These are phyloP conservation scores for Erythrobasidium yunnanense DNA, from an alignment of 768 basidiomycete species.

Conservation along the genomic window DNA sequence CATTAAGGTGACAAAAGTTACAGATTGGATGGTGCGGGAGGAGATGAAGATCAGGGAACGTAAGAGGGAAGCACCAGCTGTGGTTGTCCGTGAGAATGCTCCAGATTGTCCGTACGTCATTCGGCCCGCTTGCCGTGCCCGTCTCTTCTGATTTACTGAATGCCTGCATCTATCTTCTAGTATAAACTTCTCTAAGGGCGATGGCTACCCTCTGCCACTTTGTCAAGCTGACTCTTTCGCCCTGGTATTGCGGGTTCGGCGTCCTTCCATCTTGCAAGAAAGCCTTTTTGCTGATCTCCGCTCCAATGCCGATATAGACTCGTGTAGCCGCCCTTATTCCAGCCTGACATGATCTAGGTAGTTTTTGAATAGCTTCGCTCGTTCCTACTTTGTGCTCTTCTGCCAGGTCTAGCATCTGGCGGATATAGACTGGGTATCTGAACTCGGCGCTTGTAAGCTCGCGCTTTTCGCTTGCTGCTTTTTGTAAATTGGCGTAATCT, in stretches of 20 bases:
- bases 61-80: too few species aligned
- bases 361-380: not conserved
- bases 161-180: too few species aligned
- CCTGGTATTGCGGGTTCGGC: constrained; percentile 4
- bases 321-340: constrained; percentile 20
- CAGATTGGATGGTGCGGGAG: too few species aligned
- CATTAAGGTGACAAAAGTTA: too few species aligned
- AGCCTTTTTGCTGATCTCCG: constrained; percentile 13
- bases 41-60: too few species aligned
- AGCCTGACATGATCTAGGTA: constrained; percentile 4
- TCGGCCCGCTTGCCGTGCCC: too few species aligned
- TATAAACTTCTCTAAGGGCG: constrained; percentile 18
- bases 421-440: constrained; percentile 6
- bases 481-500: not conserved
- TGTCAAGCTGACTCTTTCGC: constrained; percentile 3
- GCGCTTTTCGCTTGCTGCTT: not conserved
- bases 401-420: constrained; percentile 5
- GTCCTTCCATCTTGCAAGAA: constrained; percentile 1
- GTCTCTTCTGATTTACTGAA: too few species aligned
- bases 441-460: not conserved
- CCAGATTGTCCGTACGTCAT: too few species aligned
- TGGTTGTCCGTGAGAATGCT: too few species aligned
- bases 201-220: constrained; percentile 13
- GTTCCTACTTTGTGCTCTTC: constrained; percentile 16
- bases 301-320: constrained; percentile 22